phyloP scores from a whole-genome alignment of 306 rosid species.

The Lagenaria siceraria region DNA sequence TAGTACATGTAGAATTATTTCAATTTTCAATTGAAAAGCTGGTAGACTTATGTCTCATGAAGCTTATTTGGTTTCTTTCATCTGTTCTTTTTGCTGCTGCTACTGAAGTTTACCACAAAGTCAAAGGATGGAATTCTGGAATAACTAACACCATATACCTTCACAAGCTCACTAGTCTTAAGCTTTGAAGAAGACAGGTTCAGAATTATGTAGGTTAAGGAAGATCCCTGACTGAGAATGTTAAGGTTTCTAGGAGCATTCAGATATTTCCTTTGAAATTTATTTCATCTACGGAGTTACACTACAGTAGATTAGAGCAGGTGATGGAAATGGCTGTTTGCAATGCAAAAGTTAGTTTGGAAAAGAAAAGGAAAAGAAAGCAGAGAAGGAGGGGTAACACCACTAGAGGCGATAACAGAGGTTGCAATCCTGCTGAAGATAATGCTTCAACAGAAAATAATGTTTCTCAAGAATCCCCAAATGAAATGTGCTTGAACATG shows the following conservation, averaged over 20 bases:
- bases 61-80: background rate
- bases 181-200: background rate
- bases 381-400: background rate
- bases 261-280: background rate
- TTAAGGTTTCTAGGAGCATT: background rate
- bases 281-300: background rate
- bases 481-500: background rate
- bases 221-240: background rate
- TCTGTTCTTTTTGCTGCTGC: background rate
- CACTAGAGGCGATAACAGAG: background rate
- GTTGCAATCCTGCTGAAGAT: background rate
- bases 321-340: slow-evolving; percentile 9
- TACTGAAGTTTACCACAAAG: background rate
- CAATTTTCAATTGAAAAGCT: background rate
- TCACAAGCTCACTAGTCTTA: background rate
- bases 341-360: background rate
- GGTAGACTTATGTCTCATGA: background rate
- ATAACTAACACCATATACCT: background rate
- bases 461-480: background rate
- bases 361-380: background rate
- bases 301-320: background rate
- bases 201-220: background rate
- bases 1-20: background rate
- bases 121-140: background rate
- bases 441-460: background rate